Evolutionary conservation across 441 rosid genomes (phyloP).

Genomic region (Isatis lusitanica): DNA sequence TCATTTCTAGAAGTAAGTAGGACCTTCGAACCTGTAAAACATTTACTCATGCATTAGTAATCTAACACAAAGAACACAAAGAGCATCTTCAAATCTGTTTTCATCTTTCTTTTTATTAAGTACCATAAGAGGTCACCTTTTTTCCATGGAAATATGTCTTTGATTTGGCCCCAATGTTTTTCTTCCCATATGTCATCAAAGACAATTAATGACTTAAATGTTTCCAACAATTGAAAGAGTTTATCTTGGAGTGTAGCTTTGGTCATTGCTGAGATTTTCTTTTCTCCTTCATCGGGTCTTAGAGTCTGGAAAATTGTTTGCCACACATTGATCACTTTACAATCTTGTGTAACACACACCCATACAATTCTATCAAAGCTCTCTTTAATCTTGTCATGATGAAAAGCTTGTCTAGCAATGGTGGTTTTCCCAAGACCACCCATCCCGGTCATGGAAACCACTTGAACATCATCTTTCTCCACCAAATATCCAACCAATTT

Average conservation of each 20-base stretch:
- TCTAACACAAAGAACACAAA: background rate
- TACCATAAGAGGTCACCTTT: background rate
- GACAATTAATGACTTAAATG: constrained; percentile 25
- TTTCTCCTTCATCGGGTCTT: background rate
- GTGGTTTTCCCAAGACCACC: constrained; percentile 38
- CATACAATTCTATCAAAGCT: constrained; percentile 26
- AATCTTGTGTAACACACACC: constrained; percentile 34
- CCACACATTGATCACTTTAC: constrained; percentile 11
- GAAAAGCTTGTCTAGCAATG: constrained; percentile 28
- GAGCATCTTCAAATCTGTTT: background rate
- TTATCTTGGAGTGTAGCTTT: constrained; percentile 7
- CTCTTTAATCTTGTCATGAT: background rate
- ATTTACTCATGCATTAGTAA: background rate
- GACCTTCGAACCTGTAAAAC: background rate
- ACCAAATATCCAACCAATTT: constrained; percentile 14
- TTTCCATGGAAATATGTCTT: constrained; percentile 2
- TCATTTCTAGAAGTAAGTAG: background rate
- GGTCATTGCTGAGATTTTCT: background rate
- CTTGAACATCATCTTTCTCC: background rate
- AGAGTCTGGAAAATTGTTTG: constrained; percentile 13
- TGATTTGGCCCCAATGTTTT: constrained; percentile 23
- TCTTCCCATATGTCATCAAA: constrained; percentile 35
- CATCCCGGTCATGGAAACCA: constrained; percentile 32
- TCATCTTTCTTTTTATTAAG: background rate
- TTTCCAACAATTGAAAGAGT: background rate